Evolutionary conservation across 148 eudicot species (phyloP), one percentile per base, ranked within the genome.

Genomic region (Dysphania ambrosioides): DNA sequence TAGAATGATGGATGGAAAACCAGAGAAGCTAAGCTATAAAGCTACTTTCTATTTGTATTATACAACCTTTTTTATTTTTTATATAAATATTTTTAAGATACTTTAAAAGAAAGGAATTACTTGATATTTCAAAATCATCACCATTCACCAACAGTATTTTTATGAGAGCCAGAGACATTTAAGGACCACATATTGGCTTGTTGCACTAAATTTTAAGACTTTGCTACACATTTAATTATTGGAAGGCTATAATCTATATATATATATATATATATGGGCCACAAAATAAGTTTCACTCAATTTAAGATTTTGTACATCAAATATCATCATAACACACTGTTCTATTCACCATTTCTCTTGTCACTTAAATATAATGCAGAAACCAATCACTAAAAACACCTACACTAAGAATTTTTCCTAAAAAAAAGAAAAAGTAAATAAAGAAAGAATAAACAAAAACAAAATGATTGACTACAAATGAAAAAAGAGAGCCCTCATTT

Each of bases 311-410:
- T 59, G 26, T 72, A 78, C 75, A 66, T 24, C 36, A 72, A 24
- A 65, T 23, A 73, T 9, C 41, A 47, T 59, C 56, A 72, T 59
- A 53, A 55, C n/a, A 47, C 53, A 51, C 72, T 77, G 47, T 77
- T 70, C 36, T 77, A 62, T 68, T 68, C 74, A 73, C 60, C 53
- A 57, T 72, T 27, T 67, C 26, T 58, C 49, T 19, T n/a, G n/a
- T n/a, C 58, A 57, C 70, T 29, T 44, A 35, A 67, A 79, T n/a
- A 42, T 30, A 72, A 58, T 79, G 70, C 70, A 74, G 9, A 53
- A 49, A 69, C 8, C 13, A 63, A 71, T 53, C 63, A 68, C 77
- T n/a, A 73, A 72, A 66, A 56, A 68, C 26, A 79, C 65, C 74
- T 74, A 8, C 41, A 79, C 63, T 59, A 41, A 56, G 72, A 78